Conservation (phyloP, 352 stramenopile genomes). For the Phytopythium boreale region DNA sequence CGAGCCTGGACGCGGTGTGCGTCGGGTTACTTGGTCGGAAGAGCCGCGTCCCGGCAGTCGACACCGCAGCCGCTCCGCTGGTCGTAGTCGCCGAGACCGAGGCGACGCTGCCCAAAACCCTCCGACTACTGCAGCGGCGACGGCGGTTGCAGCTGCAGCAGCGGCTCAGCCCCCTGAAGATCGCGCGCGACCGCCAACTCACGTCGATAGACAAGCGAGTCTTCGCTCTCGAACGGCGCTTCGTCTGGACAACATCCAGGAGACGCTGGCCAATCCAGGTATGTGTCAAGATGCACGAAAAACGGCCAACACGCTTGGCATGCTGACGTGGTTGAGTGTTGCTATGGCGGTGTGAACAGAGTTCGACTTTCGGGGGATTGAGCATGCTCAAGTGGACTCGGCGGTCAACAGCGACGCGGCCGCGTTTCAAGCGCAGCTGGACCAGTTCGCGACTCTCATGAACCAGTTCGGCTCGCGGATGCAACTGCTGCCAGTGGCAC, state of each 20-base stretch:
- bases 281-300: not conserved
- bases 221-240: conserved; percentile 34
- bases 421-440: conserved; percentile 44
- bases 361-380: conserved; percentile 8
- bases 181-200: conserved; percentile 9
- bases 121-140: not conserved
- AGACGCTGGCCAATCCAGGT: conserved; percentile 42
- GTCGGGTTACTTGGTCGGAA: conserved; percentile 1
- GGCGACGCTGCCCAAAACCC: not conserved
- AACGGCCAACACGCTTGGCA: not conserved
- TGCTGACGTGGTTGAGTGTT: not conserved
- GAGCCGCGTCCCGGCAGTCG: not conserved
- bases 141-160: not conserved
- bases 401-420: conserved; percentile 16
- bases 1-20: not conserved
- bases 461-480: conserved; percentile 45
- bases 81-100: conserved; percentile 6
- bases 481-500: conserved; percentile 39
- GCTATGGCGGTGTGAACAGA: not conserved
- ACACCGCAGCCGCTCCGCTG: not conserved
- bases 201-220: conserved; percentile 24
- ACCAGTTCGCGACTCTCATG: conserved; percentile 40
- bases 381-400: conserved; percentile 10
- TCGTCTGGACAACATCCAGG: conserved; percentile 35
- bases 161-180: not conserved